Conservation (phyloP, 2,329 filamentous ascomycete genomes). For the Fusarium equiseti region DNA sequence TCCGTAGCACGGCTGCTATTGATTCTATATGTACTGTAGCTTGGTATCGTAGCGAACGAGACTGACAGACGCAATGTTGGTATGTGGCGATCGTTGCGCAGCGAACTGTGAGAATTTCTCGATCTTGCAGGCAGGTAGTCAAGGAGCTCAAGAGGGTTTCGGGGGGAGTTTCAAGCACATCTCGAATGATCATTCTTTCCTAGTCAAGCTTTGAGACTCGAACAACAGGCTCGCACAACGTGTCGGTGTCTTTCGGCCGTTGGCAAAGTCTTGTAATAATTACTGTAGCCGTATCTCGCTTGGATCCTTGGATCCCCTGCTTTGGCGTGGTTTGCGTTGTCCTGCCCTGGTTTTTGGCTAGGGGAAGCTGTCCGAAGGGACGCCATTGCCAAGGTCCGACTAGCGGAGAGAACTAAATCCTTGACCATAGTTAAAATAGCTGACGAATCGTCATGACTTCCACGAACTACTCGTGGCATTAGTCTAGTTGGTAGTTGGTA, state of each 20-base stretch:
- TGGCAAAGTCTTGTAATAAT: conserved; percentile 21
- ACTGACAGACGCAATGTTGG: not conserved
- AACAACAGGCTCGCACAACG: not conserved
- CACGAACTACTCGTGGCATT: conserved; percentile 30
- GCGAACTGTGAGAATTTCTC: not conserved
- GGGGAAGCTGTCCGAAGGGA: conserved; percentile 43
- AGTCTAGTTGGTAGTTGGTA: not conserved
- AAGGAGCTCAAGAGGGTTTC: not conserved
- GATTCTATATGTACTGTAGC: not conserved
- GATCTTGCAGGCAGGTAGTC: not conserved
- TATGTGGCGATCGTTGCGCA: not conserved
- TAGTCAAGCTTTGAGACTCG: conserved; percentile 1
- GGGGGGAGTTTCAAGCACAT: not conserved
- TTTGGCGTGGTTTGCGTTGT: conserved; percentile 23
- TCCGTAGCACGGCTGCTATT: not conserved
- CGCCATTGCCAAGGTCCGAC: conserved; percentile 37
- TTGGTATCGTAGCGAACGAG: not conserved
- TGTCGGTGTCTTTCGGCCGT: conserved; percentile 38
- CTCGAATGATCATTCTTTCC: conserved; percentile 1
- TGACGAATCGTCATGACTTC: conserved; percentile 40
- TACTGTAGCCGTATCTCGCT: not conserved
- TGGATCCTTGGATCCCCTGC: conserved; percentile 29
- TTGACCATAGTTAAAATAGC: conserved; percentile 40
- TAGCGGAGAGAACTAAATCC: conserved; percentile 36
- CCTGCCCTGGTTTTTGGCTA: conserved; percentile 25